Evolutionary conservation across 2,329 filamentous ascomycete genomes (phyloP), one percentile per base, ranked within the genome.

Genomic region (Fusarium odoratissimum): DNA sequence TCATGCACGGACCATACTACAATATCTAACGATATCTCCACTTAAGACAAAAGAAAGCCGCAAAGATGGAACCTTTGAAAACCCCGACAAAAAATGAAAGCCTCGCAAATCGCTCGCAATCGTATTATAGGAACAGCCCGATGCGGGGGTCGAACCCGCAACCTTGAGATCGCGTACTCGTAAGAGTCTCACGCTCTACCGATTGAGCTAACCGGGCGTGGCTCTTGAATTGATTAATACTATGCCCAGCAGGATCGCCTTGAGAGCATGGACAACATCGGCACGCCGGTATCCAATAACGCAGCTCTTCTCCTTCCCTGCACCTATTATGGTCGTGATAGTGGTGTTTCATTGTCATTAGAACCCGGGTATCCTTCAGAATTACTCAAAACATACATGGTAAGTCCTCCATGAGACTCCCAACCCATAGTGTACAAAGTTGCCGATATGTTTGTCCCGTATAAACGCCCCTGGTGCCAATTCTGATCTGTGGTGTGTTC

Each of bases 161-260:
- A 83, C 84, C 85, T 87, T 86, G 84, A 87, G 85, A 68, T 57
- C 67, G 77, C 55, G 75, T 67, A 73, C 75, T 76, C 71, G n/a
- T 87, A 87, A 87, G 89, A 91, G 89, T 90, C 89, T 90, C 86
- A 90, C 88, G 88, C 88, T 91, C 89, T 91, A 90, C 77, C 75
- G 73, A 79, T 79, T 78, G 76, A 79, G 74, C 75, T 78, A 31
- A 57, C 42, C 38, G 42, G 49, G 38, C 42, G 45, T 69, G 66
- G 40, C 51, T 69, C 45, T 69, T 74, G 79, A 51, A 48, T 70
- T 73, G 48, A 52, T 70, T 71, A 51, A n/a, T 35, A 11, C 9
- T 8, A 3, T 2, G 6, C 1, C 4, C 19, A 35, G 28, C 52
- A 59, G 37, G 54, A 49, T 55, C 42, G 41, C 19, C 30, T 38